Evolutionary conservation across 2,329 filamentous ascomycete genomes (phyloP).

Genomic region (Fusarium torulosum): DNA sequence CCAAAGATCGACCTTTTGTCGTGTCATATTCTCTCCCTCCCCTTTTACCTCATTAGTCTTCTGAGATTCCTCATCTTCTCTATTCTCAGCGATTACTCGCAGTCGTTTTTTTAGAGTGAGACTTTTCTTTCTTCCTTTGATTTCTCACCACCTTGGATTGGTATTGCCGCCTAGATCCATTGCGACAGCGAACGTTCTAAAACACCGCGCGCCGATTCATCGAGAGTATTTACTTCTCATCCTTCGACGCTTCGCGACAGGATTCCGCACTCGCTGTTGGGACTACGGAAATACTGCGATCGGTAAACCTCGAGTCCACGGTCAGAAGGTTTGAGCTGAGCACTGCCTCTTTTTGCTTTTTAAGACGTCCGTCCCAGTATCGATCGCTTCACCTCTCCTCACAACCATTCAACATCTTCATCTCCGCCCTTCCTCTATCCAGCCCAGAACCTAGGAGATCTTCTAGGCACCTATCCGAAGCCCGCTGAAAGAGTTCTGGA

Average conservation of each 20-base stretch:
- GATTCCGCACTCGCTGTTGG: constrained; percentile 25
- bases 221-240: constrained; percentile 31
- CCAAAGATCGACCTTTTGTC: constrained; percentile 42
- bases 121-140: constrained; percentile 22
- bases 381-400: constrained; percentile 56
- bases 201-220: constrained; percentile 39
- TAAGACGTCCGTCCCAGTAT: constrained; percentile 53
- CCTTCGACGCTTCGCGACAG: constrained; percentile 38
- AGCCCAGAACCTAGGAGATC: constrained; percentile 49
- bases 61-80: constrained; percentile 42
- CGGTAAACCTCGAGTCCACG: constrained; percentile 42
- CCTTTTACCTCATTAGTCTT: constrained; percentile 34
- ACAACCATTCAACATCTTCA: constrained; percentile 49
- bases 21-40: constrained; percentile 42
- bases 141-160: constrained; percentile 33
- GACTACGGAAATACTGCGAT: constrained; percentile 42
- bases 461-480: constrained; percentile 44
- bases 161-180: constrained; percentile 29
- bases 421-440: constrained; percentile 52
- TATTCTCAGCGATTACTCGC: constrained; percentile 36
- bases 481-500: constrained; percentile 51
- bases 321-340: constrained; percentile 56
- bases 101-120: constrained; percentile 33
- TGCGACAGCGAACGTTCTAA: constrained; percentile 40
- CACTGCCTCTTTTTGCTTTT: constrained; percentile 56